Percentiles rank a stretch among this genome's conserved stretches.
These are phyloP conservation scores for Gnomoniopsis smithogilvyi DNA, from an alignment of 2,329 filamentous ascomycete genomes.

Conservation along the genomic window DNA sequence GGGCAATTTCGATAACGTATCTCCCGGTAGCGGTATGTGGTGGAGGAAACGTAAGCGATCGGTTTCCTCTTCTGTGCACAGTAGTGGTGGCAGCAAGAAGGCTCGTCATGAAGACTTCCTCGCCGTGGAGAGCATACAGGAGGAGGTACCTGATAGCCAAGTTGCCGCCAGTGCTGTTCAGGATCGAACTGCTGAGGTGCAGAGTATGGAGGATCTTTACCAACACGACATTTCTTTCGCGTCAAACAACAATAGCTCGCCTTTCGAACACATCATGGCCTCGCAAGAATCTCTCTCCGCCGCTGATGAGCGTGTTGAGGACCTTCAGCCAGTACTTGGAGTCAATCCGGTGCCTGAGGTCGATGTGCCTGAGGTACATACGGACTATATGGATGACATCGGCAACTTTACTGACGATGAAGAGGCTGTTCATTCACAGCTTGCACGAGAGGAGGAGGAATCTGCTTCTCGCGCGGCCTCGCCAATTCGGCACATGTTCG, in stretches of 20 bases:
- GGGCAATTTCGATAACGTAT: slow-evolving; percentile 15
- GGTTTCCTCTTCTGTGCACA: slow-evolving; percentile 19
- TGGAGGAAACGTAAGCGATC: slow-evolving; percentile 29
- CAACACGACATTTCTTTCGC: background rate
- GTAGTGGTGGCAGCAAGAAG: slow-evolving; percentile 24
- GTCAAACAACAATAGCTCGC: background rate
- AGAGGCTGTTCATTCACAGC: slow-evolving; percentile 16
- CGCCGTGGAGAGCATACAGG: background rate
- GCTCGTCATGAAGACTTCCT: slow-evolving; percentile 20
- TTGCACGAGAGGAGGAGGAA: slow-evolving; percentile 13
- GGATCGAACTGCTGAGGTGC: background rate
- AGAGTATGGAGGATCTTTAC: background rate
- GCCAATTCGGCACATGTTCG: background rate
- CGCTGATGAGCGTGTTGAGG: background rate
- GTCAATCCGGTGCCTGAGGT: background rate
- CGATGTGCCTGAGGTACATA: background rate
- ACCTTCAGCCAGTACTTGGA: background rate
- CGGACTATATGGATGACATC: background rate
- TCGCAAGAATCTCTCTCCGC: background rate
- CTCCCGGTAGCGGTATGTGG: slow-evolving; percentile 13
- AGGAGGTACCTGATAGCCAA: slow-evolving; percentile 24
- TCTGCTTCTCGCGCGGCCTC: background rate
- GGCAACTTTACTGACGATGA: slow-evolving; percentile 8
- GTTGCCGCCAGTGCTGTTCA: background rate
- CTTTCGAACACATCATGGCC: background rate